Base-by-base conservation (phyloP, 2,329 filamentous ascomycete species). In the Aspergillus pseudoglaucus region DNA sequence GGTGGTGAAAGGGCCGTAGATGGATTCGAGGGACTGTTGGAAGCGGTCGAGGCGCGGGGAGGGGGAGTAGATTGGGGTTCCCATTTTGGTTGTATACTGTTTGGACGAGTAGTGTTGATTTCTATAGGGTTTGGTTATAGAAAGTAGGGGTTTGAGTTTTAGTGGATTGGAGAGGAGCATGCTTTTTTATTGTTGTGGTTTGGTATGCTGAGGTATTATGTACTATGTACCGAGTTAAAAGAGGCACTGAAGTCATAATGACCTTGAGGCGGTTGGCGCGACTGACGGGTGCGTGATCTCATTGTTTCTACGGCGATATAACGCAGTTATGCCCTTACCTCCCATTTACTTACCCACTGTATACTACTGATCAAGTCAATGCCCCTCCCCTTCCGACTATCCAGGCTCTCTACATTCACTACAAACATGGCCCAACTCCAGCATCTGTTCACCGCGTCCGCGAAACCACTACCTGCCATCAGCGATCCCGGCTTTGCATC, bases 1-100 rank as follows among this genome's bases (percentile, higher is more conserved):
- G 9, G 50, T 48, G 45, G 54, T 54, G 47, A 72, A 63, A 18
- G 55, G 60, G 10, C 70, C 70, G 48, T 73, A 74, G 10, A 73
- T 50, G 14, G 65, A 65, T 52, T 69, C 61, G 61, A 72, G 68
- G 30, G 66, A 62, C 46, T 62, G 52, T 42, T 65, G 58, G 58
- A 69, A 70, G 39, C 55, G 59, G 37, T 55, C 48, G 4, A 67
- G 45, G 12, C 59, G 59, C 7, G 62, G 54, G 6, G 59, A 55
- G 4, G 56, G 52, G 42, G 49, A 56, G 43, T 42, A 18, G 12
- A 30, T 17, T 27, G 22, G 40, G 40, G 40, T 42, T 15, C 9
- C 40, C 40, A 42, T 42, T 17, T 17, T 39, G 39, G 39, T n/a
- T 22, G 39, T 23, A n/a, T 41, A n/a, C n/a, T n/a, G n/a, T n/a